Base-by-base conservation (phyloP, 352 stramenopile genomes). In the Globisporangium middletonii region DNA sequence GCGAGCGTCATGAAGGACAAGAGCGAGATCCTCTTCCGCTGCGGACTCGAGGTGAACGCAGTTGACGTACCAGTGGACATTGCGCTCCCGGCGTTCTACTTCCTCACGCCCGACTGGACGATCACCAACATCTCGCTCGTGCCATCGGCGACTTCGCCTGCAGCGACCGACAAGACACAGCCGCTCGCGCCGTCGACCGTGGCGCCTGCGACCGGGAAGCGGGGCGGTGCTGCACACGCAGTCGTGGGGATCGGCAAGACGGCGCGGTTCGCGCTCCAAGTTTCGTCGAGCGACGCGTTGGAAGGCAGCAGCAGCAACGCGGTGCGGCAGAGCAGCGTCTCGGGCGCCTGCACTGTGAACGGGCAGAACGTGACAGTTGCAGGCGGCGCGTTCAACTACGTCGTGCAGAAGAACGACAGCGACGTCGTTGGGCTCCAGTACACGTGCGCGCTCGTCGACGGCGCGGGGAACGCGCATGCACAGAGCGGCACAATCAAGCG, bases 351-450 rank as follows among this genome's bases (percentile, higher is more conserved):
- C 44, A 37, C 50, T 0, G 57, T 83, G 37, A 79, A 80, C 55
- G 50, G 51, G 8, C 50, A 76, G 50, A 72, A 67, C 9, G 60
- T 58, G n/a, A 57, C 43, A 1, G 71, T 83, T 16, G 38, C 26
- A 11, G 51, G n/a, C 1, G 69, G 73, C 4, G 41, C 56, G 12
- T 63, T 80, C 37, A 59, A 69, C 46, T 83, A 83, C 51, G 60
- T 63, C 9, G 73, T 83, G 26, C 68, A 79, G 60, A 38, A 50
- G n/a, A 68, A 68, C 51, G 73, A 83, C 55, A 80, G 71, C 56
- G 71, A 83, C 48, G 16, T 76, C 37, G 50, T 53, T 4, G 73
- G 73, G 0, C 53, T 83, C 42, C 42, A 53, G 18, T 83, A 75
- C 56, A 19, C 53, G 11, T 83, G 73, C 52, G 37, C 35, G 2